These are phyloP conservation scores for Lobosporangium transversale DNA, from an alignment of 192 early-diverging fungal species.

Conservation along the genomic window DNA sequence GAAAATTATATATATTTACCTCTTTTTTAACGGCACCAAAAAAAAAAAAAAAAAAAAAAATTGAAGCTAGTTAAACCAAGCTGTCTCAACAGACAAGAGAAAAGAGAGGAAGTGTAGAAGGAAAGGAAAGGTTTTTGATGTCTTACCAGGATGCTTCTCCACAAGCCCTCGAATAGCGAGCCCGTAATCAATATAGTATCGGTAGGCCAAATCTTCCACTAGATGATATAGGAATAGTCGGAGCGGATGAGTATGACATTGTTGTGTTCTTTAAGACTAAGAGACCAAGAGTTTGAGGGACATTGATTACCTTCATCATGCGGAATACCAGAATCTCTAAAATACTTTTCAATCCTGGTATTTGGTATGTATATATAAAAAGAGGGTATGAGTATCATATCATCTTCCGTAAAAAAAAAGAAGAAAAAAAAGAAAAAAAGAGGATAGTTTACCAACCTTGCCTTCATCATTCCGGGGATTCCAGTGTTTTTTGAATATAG, in stretches of 20 bases:
- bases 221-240: too few species aligned
- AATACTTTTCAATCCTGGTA: constrained; percentile 68
- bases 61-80: too few species aligned
- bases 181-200: constrained; percentile 77
- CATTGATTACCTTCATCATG: constrained; percentile 62
- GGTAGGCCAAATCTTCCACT: constrained; percentile 61
- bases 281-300: too few species aligned
- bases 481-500: constrained; percentile 68
- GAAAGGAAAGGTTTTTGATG: too few species aligned
- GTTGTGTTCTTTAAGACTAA: background rate
- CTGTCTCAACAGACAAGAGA: too few species aligned
- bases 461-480: constrained; percentile 63
- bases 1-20: too few species aligned
- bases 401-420: background rate
- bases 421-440: constrained; percentile 1
- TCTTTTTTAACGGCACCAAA: too few species aligned
- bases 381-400: background rate
- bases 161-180: constrained; percentile 76
- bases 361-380: background rate
- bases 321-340: constrained; percentile 65
- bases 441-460: constrained; percentile 35
- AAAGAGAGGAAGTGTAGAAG: too few species aligned
- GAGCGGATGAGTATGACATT: background rate
- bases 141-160: constrained; percentile 64
- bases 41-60: too few species aligned